These are phyloP conservation scores for Nitzschia inconspicua DNA, from an alignment of 108 stramenopile species.

Conservation along the genomic window DNA sequence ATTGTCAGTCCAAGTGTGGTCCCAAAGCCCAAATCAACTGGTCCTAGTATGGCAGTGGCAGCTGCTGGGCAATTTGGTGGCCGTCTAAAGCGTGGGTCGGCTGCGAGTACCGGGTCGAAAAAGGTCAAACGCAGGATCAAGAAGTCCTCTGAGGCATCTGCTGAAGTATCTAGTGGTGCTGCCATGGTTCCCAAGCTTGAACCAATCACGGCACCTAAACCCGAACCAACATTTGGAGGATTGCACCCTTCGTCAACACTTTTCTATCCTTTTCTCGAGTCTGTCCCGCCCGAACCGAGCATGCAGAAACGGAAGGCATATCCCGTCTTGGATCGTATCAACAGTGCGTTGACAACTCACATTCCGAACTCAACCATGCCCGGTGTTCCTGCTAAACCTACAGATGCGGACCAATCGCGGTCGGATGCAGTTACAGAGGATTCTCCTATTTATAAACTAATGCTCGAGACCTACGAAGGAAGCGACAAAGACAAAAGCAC, in stretches of 20 bases:
- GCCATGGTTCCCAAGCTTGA: background rate
- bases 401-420: background rate
- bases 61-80: constrained; percentile 40
- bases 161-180: background rate
- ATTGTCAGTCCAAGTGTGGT: background rate
- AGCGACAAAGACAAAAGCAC: constrained; percentile 16
- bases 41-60: constrained; percentile 6
- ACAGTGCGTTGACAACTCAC: constrained; percentile 14
- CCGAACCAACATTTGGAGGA: constrained; percentile 27
- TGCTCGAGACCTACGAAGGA: constrained; percentile 22
- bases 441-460: constrained; percentile 7
- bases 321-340: constrained; percentile 32
- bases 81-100: background rate
- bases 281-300: constrained; percentile 35
- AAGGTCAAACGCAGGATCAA: constrained; percentile 5
- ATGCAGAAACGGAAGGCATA: constrained; percentile 45
- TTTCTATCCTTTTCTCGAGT: constrained; percentile 54
- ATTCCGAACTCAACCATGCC: background rate
- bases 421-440: background rate
- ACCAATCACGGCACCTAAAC: constrained; percentile 15
- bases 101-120: background rate
- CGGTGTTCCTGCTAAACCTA: background rate
- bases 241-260: constrained; percentile 27
- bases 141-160: background rate
- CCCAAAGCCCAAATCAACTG: background rate